phyloP scores from a whole-genome alignment of 1,284 basidiomycete genomes.

The Cutaneotrichosporon sp. region DNA sequence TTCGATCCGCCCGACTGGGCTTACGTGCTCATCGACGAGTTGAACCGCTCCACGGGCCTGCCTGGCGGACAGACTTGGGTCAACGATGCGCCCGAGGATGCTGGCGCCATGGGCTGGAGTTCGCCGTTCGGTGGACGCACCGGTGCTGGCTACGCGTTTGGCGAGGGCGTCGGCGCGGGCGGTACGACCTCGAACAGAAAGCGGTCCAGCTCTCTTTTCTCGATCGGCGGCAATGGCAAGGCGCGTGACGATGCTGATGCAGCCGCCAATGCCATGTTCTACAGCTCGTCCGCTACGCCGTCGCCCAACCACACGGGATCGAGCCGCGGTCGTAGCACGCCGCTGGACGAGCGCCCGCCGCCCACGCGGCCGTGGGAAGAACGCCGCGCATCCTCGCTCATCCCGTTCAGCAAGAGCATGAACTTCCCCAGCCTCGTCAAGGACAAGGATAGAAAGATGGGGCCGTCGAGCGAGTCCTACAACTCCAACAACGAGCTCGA shows the following conservation, averaged over 20 bases:
- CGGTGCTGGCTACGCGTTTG: constrained; percentile 42
- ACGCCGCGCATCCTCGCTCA: constrained; percentile 30
- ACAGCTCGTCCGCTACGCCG: neutral
- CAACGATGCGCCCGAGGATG: constrained; percentile 55
- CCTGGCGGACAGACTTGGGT: constrained; percentile 70
- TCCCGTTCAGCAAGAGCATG: constrained; percentile 33
- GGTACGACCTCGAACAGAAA: constrained; percentile 20
- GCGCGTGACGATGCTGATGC: neutral
- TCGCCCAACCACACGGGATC: neutral
- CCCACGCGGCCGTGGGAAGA: constrained; percentile 23
- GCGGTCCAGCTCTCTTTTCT: constrained; percentile 29
- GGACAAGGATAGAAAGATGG: constrained; percentile 20
- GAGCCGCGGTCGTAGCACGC: neutral
- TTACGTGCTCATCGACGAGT: constrained; percentile 65
- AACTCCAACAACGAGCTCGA: constrained; percentile 29
- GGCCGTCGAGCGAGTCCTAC: constrained; percentile 40
- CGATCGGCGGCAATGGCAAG: constrained; percentile 16
- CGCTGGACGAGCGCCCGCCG: constrained; percentile 14
- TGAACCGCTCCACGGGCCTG: constrained; percentile 70
- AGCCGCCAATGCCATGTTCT: constrained; percentile 11
- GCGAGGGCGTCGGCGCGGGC: constrained; percentile 44
- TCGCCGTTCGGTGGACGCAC: constrained; percentile 7
- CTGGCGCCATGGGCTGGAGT: constrained; percentile 45
- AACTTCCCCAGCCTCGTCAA: constrained; percentile 14
- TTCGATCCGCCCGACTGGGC: constrained; percentile 78